phyloP scores from a whole-genome alignment of 129 eudicot species.

The Centrapalus pauciflorus region DNA sequence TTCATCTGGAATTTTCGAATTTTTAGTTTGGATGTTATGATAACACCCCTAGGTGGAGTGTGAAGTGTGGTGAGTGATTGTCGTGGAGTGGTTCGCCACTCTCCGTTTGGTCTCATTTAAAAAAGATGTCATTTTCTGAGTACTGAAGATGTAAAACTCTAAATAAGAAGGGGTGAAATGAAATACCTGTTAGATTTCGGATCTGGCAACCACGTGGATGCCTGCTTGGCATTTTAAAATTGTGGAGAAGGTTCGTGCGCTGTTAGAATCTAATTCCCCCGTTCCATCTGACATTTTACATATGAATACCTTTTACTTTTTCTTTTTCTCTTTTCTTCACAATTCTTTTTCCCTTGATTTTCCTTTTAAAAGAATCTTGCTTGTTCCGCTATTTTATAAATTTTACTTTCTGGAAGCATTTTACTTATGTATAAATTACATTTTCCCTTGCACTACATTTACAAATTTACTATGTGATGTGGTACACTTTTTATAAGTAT shows the following conservation, averaged over 20 bases:
- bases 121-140: no score
- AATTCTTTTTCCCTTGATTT: background rate
- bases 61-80: no score
- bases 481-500: no score
- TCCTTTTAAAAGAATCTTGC: background rate
- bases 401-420: background rate
- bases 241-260: slow-evolving; percentile 32
- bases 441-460: background rate
- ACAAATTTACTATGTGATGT: no score
- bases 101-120: no score
- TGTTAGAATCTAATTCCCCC: slow-evolving; percentile 37
- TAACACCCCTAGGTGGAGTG: no score
- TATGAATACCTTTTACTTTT: slow-evolving; percentile 25
- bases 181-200: background rate
- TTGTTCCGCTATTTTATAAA: background rate
- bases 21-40: no score
- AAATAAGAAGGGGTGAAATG: background rate
- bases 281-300: slow-evolving; percentile 30
- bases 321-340: slow-evolving; percentile 31
- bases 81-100: no score
- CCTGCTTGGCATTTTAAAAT: slow-evolving; percentile 16
- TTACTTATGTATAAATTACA: background rate
- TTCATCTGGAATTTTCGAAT: no score
- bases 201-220: slow-evolving; percentile 25
- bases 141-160: background rate